Evolutionary conservation across 768 basidiomycete species (phyloP).

Genomic region (Tricholoma saponaceum): DNA sequence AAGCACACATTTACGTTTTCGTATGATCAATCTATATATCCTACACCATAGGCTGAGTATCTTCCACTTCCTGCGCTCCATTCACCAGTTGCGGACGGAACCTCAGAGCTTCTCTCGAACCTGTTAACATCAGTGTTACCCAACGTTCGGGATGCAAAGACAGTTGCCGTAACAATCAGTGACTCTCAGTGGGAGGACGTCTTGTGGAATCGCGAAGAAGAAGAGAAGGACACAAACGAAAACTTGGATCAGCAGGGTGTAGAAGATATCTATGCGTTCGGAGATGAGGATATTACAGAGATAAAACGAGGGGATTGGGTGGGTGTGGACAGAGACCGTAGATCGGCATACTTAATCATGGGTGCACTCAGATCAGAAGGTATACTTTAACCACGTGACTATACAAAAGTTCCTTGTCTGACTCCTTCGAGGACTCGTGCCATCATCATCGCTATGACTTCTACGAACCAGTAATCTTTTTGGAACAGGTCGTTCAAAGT

Average conservation of each 20-base stretch:
- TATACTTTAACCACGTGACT: conserved; percentile 35
- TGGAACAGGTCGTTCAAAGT: too few species aligned
- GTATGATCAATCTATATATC: background rate
- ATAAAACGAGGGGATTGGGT: conserved; percentile 65
- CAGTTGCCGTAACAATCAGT: conserved; percentile 73
- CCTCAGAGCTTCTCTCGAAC: conserved; percentile 71
- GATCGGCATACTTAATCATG: conserved; percentile 77
- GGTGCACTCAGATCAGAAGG: conserved; percentile 73
- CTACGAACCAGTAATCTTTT: too few species aligned
- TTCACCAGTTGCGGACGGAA: conserved; percentile 59
- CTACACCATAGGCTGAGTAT: conserved; percentile 66
- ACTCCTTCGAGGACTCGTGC: too few species aligned
- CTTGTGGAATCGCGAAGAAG: conserved; percentile 70
- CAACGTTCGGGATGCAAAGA: conserved; percentile 66
- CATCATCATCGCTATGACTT: background rate
- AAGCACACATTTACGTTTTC: conserved; percentile 6
- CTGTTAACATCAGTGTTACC: conserved; percentile 73
- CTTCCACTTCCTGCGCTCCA: conserved; percentile 70
- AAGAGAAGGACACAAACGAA: conserved; percentile 32
- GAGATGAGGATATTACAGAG: conserved; percentile 48
- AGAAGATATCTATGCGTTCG: conserved; percentile 61
- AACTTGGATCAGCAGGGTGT: conserved; percentile 18
- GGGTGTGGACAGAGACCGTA: conserved; percentile 72
- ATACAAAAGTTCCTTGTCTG: too few species aligned
- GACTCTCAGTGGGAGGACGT: conserved; percentile 81